Evolutionary conservation across 2,329 filamentous ascomycete genomes (phyloP).

Genomic region (Apiospora arundinis): DNA sequence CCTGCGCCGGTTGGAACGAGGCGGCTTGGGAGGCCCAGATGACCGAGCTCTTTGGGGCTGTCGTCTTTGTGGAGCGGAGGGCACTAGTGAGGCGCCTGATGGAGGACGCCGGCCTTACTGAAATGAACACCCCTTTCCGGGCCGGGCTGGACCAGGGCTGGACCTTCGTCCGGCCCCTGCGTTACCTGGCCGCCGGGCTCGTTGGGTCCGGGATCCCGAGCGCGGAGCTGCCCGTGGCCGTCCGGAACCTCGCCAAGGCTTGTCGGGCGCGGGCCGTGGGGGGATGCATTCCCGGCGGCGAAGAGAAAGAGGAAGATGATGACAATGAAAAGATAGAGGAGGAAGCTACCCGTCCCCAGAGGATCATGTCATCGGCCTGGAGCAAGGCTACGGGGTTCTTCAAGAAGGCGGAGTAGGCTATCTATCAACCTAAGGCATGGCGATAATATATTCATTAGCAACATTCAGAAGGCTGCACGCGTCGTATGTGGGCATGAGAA

Average conservation of each 20-base stretch:
- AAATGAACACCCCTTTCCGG: not conserved
- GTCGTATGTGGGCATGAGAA: too few species aligned
- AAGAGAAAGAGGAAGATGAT: not conserved
- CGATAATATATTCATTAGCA: too few species aligned
- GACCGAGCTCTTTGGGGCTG: not conserved
- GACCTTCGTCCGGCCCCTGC: not conserved
- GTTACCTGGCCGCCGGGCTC: not conserved
- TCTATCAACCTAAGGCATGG: too few species aligned
- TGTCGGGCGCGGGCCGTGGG: not conserved
- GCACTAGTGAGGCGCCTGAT: not conserved
- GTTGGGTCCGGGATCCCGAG: not conserved
- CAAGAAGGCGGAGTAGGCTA: not conserved
- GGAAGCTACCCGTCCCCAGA: not conserved
- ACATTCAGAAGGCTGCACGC: too few species aligned
- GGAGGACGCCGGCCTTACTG: not conserved
- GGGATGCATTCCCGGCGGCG: not conserved
- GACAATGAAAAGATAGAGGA: not conserved
- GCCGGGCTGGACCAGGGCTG: not conserved
- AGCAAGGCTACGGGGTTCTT: not conserved
- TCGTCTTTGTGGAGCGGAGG: not conserved
- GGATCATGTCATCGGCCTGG: not conserved
- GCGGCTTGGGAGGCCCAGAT: not conserved
- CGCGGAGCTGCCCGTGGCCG: not conserved
- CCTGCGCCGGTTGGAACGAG: not conserved
- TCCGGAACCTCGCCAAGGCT: not conserved